These are phyloP conservation scores for Penstemon eatonii DNA, from an alignment of 257 asterid genomes.

Conservation along the genomic window DNA sequence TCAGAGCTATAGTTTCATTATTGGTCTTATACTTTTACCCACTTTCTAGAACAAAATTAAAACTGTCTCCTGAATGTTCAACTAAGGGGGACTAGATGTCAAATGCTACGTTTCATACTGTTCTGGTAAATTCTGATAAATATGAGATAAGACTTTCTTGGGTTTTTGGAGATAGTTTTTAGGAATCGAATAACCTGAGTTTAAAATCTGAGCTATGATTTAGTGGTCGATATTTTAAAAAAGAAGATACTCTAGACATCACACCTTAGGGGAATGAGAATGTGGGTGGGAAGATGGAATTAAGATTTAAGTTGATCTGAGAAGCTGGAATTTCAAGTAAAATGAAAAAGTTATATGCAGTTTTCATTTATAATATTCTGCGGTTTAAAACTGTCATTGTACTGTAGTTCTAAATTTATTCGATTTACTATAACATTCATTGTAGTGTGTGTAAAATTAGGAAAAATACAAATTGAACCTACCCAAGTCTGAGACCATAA, in stretches of 20 bases:
- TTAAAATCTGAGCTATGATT: not conserved
- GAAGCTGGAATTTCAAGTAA: constrained; percentile 1
- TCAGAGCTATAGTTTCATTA: not conserved
- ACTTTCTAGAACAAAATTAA: constrained; percentile 3
- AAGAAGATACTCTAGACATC: constrained; percentile 9
- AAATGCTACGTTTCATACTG: constrained; percentile 1
- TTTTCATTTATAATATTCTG: not conserved
- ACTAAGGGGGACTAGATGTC: constrained; percentile 14
- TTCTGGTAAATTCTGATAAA: not conserved
- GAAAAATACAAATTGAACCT: not conserved
- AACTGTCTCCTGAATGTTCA: not conserved
- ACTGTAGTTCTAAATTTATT: not conserved
- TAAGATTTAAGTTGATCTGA: not conserved
- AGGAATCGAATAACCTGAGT: not conserved
- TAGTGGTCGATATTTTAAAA: constrained; percentile 5
- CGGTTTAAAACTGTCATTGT: not conserved
- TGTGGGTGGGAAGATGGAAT: not conserved
- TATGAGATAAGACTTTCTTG: not conserved
- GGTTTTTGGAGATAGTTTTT: not conserved
- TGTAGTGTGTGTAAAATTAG: constrained; percentile 2
- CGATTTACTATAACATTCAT: not conserved
- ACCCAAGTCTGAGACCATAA: not conserved
- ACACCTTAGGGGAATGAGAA: not conserved
- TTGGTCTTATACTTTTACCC: not conserved
- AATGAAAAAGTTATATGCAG: constrained; percentile 22